A percentile compares a stretch with the other conserved stretches of the same genome.
Conservation (phyloP, 805 yeast genomes). For the Ogataea pilisensis region DNA sequence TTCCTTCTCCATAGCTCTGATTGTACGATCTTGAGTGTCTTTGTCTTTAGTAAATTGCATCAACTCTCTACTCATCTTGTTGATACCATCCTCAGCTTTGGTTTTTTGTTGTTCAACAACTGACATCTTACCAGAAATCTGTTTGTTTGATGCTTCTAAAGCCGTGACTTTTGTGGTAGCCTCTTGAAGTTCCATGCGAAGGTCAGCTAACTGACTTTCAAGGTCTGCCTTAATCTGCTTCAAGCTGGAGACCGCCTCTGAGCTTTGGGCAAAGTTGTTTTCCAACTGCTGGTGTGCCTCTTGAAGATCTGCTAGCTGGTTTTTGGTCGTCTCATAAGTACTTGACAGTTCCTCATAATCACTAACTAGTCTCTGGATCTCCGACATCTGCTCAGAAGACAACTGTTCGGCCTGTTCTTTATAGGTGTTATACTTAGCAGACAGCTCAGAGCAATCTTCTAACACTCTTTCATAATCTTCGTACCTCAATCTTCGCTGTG, state of each 20-base stretch:
- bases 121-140: constrained; percentile 28
- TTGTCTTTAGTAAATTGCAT: constrained; percentile 60
- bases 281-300: constrained; percentile 24
- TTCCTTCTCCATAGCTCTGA: constrained; percentile 42
- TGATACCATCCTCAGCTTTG: constrained; percentile 78
- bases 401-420: constrained; percentile 16
- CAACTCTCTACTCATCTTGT: constrained; percentile 84
- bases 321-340: constrained; percentile 17
- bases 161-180: constrained; percentile 15
- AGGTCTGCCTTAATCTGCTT: constrained; percentile 26
- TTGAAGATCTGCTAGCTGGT: constrained; percentile 33
- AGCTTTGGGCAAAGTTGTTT: constrained; percentile 18
- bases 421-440: constrained; percentile 13
- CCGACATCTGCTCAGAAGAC: constrained; percentile 15
- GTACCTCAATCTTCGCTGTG: constrained; percentile 60
- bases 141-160: constrained; percentile 20
- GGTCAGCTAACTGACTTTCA: constrained; percentile 29
- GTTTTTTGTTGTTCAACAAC: constrained; percentile 33
- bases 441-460: constrained; percentile 24
- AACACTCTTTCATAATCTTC: constrained; percentile 51
- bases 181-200: constrained; percentile 20
- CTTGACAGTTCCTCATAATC: constrained; percentile 33
- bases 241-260: constrained; percentile 24
- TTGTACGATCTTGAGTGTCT: constrained; percentile 42
- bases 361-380: constrained; percentile 19